Percentiles rank a stretch among this genome's conserved stretches.
Evolutionary conservation across 768 basidiomycete species (phyloP).

Genomic region (Galerina marginata): DNA sequence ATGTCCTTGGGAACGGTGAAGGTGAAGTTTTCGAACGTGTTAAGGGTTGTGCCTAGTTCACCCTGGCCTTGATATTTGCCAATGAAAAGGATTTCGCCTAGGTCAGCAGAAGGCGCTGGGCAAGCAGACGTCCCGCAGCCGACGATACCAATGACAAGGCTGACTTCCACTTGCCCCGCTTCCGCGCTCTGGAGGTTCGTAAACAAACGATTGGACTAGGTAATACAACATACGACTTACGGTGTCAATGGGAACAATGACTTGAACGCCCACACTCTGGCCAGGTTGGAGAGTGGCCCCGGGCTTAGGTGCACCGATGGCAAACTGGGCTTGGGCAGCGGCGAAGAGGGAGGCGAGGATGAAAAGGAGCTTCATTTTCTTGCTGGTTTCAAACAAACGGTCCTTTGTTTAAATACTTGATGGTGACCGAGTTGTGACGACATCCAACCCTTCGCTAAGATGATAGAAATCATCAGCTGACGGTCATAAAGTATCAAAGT

Average conservation of each 20-base stretch:
- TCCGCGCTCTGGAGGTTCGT: constrained; percentile 7
- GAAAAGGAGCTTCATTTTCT: background rate
- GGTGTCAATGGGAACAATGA: constrained; percentile 9
- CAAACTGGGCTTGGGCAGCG: constrained; percentile 4
- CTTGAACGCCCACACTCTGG: background rate
- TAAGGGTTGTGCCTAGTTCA: background rate
- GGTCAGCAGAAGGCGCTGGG: constrained; percentile 7
- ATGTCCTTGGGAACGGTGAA: constrained; percentile 6
- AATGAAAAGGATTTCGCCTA: constrained; percentile 10
- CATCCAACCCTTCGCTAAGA: too few relatives aligned
- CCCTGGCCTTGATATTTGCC: constrained; percentile 10
- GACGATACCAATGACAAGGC: constrained; percentile 14
- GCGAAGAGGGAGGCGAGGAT: background rate
- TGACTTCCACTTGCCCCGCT: constrained; percentile 13
- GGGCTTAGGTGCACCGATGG: background rate
- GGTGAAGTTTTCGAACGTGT: constrained; percentile 6
- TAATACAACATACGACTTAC: background rate
- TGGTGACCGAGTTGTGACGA: too few relatives aligned
- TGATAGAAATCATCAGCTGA: too few relatives aligned
- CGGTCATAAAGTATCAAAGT: too few relatives aligned
- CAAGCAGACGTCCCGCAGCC: constrained; percentile 10
- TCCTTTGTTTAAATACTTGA: too few relatives aligned
- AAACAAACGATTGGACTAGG: background rate
- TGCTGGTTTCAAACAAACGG: too few relatives aligned
- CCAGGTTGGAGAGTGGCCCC: background rate